Conservation (phyloP, 2,329 filamentous ascomycete genomes). For the Phialocephala subalpina region DNA sequence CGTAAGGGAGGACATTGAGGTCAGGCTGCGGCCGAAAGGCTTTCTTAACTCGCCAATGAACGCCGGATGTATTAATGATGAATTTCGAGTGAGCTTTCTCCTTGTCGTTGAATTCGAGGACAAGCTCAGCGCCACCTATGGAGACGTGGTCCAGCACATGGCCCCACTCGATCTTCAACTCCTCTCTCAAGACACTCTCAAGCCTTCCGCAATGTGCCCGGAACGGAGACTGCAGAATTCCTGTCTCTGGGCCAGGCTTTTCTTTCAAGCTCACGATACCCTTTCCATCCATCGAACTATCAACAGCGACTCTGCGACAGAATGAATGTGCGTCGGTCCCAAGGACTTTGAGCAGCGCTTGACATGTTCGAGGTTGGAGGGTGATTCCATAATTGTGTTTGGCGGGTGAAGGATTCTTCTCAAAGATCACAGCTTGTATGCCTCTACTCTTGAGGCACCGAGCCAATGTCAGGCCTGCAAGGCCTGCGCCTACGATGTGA, state of each 20-base stretch:
- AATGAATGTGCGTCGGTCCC: constrained; percentile 22
- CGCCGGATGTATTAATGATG: constrained; percentile 24
- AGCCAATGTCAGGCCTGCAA: constrained; percentile 27
- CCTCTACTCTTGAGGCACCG: constrained; percentile 21
- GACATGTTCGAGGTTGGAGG: constrained; percentile 21
- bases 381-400: constrained; percentile 28
- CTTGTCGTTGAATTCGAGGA: constrained; percentile 20
- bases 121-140: not conserved
- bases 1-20: constrained; percentile 24
- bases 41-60: constrained; percentile 24
- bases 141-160: constrained; percentile 15
- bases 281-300: constrained; percentile 11
- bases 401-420: constrained; percentile 21
- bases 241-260: not conserved
- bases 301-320: constrained; percentile 22
- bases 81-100: constrained; percentile 12
- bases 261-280: not conserved
- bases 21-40: constrained; percentile 10
- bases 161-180: constrained; percentile 26
- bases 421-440: constrained; percentile 23
- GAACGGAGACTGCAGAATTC: not conserved
- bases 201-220: constrained; percentile 28
- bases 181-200: constrained; percentile 25
- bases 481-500: constrained; percentile 27
- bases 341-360: constrained; percentile 22